These are phyloP conservation scores for Lasiosphaeria miniovina DNA, from an alignment of 495 filamentous ascomycete genomes.

Conservation along the genomic window DNA sequence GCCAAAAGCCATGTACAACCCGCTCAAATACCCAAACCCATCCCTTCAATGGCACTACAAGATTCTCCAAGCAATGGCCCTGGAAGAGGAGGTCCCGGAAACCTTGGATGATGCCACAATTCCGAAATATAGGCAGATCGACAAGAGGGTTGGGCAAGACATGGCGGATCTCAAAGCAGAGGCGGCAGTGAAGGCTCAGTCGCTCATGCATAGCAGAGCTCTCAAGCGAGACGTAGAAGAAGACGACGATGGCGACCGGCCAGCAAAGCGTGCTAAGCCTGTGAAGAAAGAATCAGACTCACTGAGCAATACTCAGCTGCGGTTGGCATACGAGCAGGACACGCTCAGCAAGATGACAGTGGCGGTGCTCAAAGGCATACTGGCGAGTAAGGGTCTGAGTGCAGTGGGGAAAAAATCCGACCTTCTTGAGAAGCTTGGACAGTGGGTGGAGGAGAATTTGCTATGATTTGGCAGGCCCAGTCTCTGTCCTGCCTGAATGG, in stretches of 20 bases:
- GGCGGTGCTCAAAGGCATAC: conserved; percentile 63
- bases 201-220: conserved; percentile 30
- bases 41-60: conserved; percentile 97
- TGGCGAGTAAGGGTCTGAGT: conserved; percentile 59
- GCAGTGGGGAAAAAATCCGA: conserved; percentile 73
- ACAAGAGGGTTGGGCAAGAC: conserved; percentile 79
- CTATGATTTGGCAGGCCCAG: conserved; percentile 15
- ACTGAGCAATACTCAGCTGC: conserved; percentile 57
- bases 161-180: conserved; percentile 72
- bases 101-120: conserved; percentile 77
- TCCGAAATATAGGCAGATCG: conserved; percentile 74
- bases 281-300: conserved; percentile 22
- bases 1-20: conserved; percentile 79
- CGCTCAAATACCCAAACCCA: conserved; percentile 88
- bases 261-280: conserved; percentile 38
- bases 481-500: neutral
- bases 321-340: conserved; percentile 55
- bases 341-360: conserved; percentile 70
- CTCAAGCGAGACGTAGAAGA: conserved; percentile 44
- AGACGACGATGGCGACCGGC: conserved; percentile 37
- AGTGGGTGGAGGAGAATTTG: conserved; percentile 62
- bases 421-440: conserved; percentile 73
- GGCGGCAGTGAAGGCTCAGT: conserved; percentile 51
- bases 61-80: conserved; percentile 85
- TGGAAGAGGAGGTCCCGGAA: conserved; percentile 88